These are phyloP conservation scores for Tulasnella sp. DNA, from an alignment of 768 basidiomycete genomes.

Conservation along the genomic window DNA sequence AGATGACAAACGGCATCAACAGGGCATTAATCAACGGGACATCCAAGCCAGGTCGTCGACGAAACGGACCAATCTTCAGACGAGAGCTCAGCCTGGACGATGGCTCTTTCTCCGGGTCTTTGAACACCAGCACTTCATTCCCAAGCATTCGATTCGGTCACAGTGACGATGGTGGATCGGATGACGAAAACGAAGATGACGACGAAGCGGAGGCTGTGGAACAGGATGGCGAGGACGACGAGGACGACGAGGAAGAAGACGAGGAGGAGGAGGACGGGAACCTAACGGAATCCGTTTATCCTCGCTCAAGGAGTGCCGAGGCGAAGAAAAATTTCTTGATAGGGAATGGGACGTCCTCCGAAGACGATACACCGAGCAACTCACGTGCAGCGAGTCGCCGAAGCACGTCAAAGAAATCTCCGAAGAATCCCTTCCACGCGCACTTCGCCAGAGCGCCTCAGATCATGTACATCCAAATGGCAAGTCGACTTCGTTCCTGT, in stretches of 20 bases:
- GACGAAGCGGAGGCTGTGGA: conserved; percentile 23
- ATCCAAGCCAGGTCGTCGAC: conserved; percentile 1
- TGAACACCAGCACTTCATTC: conserved; percentile 47
- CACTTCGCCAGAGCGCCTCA: conserved; percentile 23
- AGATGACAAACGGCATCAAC: not conserved
- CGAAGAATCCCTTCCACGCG: not conserved
- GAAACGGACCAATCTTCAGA: not conserved
- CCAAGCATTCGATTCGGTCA: conserved; percentile 74
- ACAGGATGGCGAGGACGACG: conserved; percentile 28
- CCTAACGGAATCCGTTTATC: not conserved
- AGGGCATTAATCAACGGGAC: not conserved
- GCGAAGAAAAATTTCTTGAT: conserved; percentile 10
- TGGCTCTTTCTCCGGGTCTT: not conserved
- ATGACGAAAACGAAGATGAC: conserved; percentile 13
- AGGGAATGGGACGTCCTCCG: not conserved
- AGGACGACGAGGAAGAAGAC: conserved; percentile 35
- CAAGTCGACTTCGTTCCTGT: conserved; percentile 21
- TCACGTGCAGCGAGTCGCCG: not conserved
- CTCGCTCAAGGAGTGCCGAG: not conserved
- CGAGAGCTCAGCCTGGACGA: conserved; percentile 47
- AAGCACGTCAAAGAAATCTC: not conserved
- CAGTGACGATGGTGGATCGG: conserved; percentile 16
- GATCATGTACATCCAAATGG: conserved; percentile 93
- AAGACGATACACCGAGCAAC: conserved; percentile 8
- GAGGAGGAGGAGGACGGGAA: conserved; percentile 26